Evolutionary conservation across 768 basidiomycete species (phyloP).

Genomic region (Russula griseocarnosa): DNA sequence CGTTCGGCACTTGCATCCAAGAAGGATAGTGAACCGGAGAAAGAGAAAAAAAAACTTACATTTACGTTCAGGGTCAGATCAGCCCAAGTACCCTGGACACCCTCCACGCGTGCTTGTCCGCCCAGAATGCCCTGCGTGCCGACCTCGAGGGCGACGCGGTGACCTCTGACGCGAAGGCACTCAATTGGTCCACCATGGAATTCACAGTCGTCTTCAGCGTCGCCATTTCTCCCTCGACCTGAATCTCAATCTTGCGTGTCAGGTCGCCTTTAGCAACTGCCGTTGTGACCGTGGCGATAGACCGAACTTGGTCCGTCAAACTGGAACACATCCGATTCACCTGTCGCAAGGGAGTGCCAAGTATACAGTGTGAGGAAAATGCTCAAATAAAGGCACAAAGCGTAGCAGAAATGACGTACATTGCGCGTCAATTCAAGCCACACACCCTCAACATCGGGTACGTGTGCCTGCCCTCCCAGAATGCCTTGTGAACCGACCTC

Average conservation of each 20-base stretch:
- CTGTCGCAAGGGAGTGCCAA: constrained; percentile 32
- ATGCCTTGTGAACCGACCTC: constrained; percentile 85
- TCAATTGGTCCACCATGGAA: constrained; percentile 84
- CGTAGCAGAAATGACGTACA: constrained; percentile 38
- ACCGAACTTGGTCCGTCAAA: constrained; percentile 71
- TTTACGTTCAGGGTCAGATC: constrained; percentile 76
- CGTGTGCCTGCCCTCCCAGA: constrained; percentile 79
- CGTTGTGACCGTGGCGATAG: constrained; percentile 79
- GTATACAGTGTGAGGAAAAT: neutral
- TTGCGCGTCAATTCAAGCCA: constrained; percentile 77
- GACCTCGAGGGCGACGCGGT: constrained; percentile 81
- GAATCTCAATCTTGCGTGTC: constrained; percentile 86
- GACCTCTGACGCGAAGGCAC: constrained; percentile 77
- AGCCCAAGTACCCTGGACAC: constrained; percentile 88
- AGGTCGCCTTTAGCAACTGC: constrained; percentile 86
- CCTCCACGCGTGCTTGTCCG: constrained; percentile 82
- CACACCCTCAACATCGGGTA: constrained; percentile 73
- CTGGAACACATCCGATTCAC: constrained; percentile 76
- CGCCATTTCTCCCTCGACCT: constrained; percentile 79
- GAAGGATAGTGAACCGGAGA: too few species aligned
- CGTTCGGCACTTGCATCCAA: too few species aligned
- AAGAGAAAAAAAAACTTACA: too few species aligned
- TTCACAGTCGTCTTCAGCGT: constrained; percentile 80
- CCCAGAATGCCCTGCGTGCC: constrained; percentile 86
- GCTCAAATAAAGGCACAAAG: constrained; percentile 4